Evolutionary conservation across 805 yeast species (phyloP), one percentile per base, ranked within the genome.

Genomic region (Wickerhamomyces mucosus): DNA sequence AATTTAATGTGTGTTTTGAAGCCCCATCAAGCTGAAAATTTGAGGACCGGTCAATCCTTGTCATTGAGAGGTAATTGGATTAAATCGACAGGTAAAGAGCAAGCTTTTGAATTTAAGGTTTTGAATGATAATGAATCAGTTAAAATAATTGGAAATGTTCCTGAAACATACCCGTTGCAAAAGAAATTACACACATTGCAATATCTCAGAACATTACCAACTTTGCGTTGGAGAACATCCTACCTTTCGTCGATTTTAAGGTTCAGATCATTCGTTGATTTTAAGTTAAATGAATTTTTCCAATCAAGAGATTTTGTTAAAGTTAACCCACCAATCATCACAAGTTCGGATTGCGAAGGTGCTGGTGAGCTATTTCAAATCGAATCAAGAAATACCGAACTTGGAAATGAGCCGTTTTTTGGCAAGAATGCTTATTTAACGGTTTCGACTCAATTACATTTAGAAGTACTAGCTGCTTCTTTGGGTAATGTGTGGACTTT

Each of bases 321-420:
- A 58, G 85, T 83, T 0, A 64, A 76, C 17, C 94, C 97, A 4
- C 98, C 99, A 7, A 45, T 89, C 10, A 58, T 89, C 15, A 92
- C 98, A 0, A 65, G 83, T 9, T 74, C 94, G 1, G 98, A 92
- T 53, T 89, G 97, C 51, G 99, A 92, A 58, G 97, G 98, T 13
- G 96, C 95, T 4, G 97, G 97, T 5, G 97, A 92, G 50, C 71
- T 82, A 39, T 92, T 92, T 42, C 59, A 58, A 28, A 58, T 88
- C 9, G 65, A 62, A 27, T 56, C 63, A 2, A 62, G 46, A 30
- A 38, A 38, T 11, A 28, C 32, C 3, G 40, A 27, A 14, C 19
- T 27, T 5, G 37, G 38, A 4, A 43, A 37, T 22, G 41, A 35
- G 13, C 44, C 49, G 22, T 84, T 82, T 46, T 83, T 81, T 47